These are phyloP conservation scores for Sordaria brevicollis DNA, from an alignment of 495 filamentous ascomycete genomes.

Conservation along the genomic window DNA sequence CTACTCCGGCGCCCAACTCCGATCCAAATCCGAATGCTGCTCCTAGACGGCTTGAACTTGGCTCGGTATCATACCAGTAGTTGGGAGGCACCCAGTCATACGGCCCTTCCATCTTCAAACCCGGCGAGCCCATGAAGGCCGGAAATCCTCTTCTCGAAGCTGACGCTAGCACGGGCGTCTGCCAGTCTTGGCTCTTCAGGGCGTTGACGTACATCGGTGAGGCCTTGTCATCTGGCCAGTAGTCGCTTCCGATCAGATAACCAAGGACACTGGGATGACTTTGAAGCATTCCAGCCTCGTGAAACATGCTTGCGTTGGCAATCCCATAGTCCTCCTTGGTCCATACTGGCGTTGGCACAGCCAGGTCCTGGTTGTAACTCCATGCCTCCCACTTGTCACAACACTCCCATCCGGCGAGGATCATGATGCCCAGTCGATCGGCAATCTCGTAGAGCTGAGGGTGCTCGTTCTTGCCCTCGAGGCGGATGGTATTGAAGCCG, in stretches of 20 bases:
- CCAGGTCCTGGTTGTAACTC: constrained; percentile 47
- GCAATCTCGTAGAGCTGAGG: constrained; percentile 48
- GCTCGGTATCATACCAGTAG: constrained; percentile 47
- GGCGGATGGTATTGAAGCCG: constrained; percentile 51
- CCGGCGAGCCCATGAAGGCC: constrained; percentile 38
- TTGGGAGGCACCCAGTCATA: constrained; percentile 60
- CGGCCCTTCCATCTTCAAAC: constrained; percentile 58
- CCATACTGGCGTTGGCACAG: constrained; percentile 34
- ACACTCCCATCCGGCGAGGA: constrained; percentile 57
- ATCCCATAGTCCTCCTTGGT: constrained; percentile 40
- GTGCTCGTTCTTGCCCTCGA: constrained; percentile 59
- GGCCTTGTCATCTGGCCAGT: constrained; percentile 49
- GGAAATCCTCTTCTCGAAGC: constrained; percentile 47
- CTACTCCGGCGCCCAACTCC: constrained; percentile 50
- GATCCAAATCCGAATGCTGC: constrained; percentile 55
- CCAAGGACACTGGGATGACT: constrained; percentile 45
- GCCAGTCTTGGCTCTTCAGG: constrained; percentile 42
- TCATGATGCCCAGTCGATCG: constrained; percentile 49
- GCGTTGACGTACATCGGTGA: constrained; percentile 40
- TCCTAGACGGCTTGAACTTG: constrained; percentile 28
- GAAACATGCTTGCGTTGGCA: constrained; percentile 44
- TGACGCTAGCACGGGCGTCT: constrained; percentile 46
- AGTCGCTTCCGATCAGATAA: constrained; percentile 53
- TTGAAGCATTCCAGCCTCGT: constrained; percentile 52
- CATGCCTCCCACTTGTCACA: constrained; percentile 62